Evolutionary conservation across 2,329 filamentous ascomycete species (phyloP).

Genomic region (Cryphonectria japonica): DNA sequence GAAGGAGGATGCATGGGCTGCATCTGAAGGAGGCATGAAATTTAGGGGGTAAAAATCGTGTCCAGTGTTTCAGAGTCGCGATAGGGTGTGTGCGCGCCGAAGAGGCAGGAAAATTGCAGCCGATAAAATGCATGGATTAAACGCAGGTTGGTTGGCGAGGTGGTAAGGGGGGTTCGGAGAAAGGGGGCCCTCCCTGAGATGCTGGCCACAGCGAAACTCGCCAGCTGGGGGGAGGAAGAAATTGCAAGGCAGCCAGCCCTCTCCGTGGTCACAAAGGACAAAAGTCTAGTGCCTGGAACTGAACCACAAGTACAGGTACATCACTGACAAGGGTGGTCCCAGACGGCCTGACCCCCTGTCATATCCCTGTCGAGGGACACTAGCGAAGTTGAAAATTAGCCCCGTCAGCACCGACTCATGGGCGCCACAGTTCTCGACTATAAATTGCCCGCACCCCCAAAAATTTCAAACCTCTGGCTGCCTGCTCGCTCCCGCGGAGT

Average conservation of each 20-base stretch:
- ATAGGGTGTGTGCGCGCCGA: slow-evolving; percentile 9
- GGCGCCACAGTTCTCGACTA: slow-evolving; percentile 34
- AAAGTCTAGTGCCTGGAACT: not conserved
- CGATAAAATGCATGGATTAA: not conserved
- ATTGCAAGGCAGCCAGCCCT: not conserved
- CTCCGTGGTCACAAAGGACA: not conserved
- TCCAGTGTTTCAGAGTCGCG: slow-evolving; percentile 28
- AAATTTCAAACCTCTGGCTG: slow-evolving; percentile 5
- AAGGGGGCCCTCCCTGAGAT: not conserved
- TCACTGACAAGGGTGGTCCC: not conserved
- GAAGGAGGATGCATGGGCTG: slow-evolving; percentile 9
- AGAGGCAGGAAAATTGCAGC: slow-evolving; percentile 8
- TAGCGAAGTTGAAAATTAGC: slow-evolving; percentile 9
- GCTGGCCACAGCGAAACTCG: not conserved
- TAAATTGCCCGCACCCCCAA: slow-evolving; percentile 47
- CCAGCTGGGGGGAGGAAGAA: not conserved
- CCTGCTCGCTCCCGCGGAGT: slow-evolving; percentile 51
- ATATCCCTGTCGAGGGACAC: slow-evolving; percentile 8
- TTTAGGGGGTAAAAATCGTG: slow-evolving; percentile 24
- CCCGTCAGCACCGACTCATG: slow-evolving; percentile 15
- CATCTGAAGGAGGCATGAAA: slow-evolving; percentile 24
- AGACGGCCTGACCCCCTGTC: not conserved
- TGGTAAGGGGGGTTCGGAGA: not conserved
- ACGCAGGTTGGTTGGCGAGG: not conserved
- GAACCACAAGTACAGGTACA: not conserved